Evolutionary conservation across 73 alveolate genomes (phyloP), one percentile per base, ranked within the genome.

Genomic region (Paramecium primaurelia): DNA sequence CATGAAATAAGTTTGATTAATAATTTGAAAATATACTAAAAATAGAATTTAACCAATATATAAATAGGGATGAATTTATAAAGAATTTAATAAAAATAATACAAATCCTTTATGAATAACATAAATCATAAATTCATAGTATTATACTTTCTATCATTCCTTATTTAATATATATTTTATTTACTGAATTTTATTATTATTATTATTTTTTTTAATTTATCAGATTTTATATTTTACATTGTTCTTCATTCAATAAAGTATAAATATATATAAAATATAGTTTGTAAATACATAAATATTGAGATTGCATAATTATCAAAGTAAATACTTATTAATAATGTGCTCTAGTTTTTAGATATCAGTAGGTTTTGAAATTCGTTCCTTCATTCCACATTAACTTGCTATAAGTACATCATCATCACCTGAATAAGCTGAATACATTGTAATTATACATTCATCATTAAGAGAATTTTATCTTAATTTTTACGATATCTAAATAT

Each of bases 361-460:
- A n/a, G 59, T 37, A 37, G 87, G 87, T 73, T 73, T 73, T 9
- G 37, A 30, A 40, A 73, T 40, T 38, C 58, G 5, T 73, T 73
- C 87, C 37, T 38, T 73, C 87, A 73, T 73, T 73, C 87, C 87
- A 73, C 87, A 73, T 37, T 34, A 8, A 16, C 47, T 73, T 16
- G 87, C 87, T 16, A 40, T 36, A 6, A 9, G 16, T 37, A 73
- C 47, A 73, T 73, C 87, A n/a, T 73, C 87, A 7, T 73, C 87
- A 9, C 87, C 87, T 18, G 87, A 73, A 38, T 73, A 73, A 0
- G 87, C 87, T 3, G 87, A 73, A 38, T 73, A 73, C 87, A 73
- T 73, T 14, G 59, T 40, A 73, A 73, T 73, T 40, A 73, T 73
- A 20, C 87, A 73, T 37, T 73, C 28, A 0, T 64, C 42, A 64